These are phyloP conservation scores for Trichopus zeylanicus DNA, from an alignment of 116 monocot species.

Conservation along the genomic window DNA sequence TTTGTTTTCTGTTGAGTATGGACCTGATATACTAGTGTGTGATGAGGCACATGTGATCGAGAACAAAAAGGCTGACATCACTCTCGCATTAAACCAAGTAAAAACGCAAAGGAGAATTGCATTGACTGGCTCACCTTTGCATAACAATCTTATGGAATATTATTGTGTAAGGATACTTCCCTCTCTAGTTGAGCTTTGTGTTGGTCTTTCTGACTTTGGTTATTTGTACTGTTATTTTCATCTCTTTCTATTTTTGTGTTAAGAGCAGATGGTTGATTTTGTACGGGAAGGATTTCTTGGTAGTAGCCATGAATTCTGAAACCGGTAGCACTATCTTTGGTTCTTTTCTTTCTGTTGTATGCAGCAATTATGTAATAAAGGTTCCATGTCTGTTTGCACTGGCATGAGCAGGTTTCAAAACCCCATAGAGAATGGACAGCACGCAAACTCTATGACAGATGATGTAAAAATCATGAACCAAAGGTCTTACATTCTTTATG, in stretches of 20 bases:
- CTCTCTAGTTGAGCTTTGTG: background rate
- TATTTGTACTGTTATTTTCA: background rate
- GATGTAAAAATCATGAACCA: conserved; percentile 99
- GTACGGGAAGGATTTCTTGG: conserved; percentile 95
- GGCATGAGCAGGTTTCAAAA: conserved; percentile 72
- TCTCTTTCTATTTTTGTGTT: conserved; percentile 9
- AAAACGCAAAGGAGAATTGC: conserved; percentile 90
- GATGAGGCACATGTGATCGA: conserved; percentile 99
- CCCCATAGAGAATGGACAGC: conserved; percentile 96
- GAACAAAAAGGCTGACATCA: conserved; percentile 77
- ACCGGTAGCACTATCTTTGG: conserved; percentile 38
- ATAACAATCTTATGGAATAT: conserved; percentile 98
- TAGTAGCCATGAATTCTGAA: conserved; percentile 86
- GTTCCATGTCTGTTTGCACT: background rate
- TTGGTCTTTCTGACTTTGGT: conserved; percentile 1
- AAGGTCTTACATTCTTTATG: conserved; percentile 83
- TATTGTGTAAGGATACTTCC: conserved; percentile 67
- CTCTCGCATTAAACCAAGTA: conserved; percentile 80
- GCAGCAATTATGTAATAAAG: background rate
- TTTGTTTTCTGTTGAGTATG: conserved; percentile 37
- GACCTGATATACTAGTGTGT: conserved; percentile 87
- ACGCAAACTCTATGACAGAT: conserved; percentile 77
- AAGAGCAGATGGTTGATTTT: conserved; percentile 96
- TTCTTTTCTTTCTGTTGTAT: background rate
- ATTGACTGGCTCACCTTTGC: conserved; percentile 88